Evolutionary conservation across 2,329 filamentous ascomycete genomes (phyloP).

Genomic region (Aspergillus ruber): DNA sequence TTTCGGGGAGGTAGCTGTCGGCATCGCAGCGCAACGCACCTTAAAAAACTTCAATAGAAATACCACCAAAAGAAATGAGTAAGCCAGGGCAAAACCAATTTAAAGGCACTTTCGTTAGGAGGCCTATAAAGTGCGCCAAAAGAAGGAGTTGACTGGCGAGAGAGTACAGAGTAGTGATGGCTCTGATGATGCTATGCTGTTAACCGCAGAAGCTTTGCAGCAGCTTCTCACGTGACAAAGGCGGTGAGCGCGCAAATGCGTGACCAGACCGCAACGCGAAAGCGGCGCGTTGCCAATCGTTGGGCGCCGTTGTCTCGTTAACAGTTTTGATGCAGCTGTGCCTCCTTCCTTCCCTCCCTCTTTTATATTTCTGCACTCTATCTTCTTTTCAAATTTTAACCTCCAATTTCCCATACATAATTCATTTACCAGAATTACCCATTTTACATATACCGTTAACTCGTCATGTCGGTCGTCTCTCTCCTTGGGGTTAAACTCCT

Average conservation of each 20-base stretch:
- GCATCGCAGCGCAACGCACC: background rate
- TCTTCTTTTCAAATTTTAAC: slow-evolving; percentile 2
- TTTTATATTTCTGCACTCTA: slow-evolving; percentile 9
- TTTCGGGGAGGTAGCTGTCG: background rate
- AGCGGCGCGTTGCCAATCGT: slow-evolving; percentile 20
- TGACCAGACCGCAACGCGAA: slow-evolving; percentile 16
- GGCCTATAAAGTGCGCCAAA: background rate
- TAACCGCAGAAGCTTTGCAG: slow-evolving; percentile 18
- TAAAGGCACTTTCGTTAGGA: background rate
- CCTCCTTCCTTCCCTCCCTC: slow-evolving; percentile 9
- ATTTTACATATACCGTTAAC: slow-evolving; percentile 6
- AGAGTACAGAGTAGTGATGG: slow-evolving; percentile 1
- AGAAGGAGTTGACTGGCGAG: background rate
- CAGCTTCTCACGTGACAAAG: slow-evolving; percentile 22
- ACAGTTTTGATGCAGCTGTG: slow-evolving; percentile 8
- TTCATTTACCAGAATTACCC: background rate
- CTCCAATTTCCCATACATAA: background rate
- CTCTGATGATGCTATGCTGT: slow-evolving; percentile 1
- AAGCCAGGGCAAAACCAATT: background rate
- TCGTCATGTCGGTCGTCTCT: slow-evolving; percentile 87
- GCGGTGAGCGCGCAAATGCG: slow-evolving; percentile 25
- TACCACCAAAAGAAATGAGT: background rate
- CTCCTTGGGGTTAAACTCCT: slow-evolving; percentile 90
- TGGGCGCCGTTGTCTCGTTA: slow-evolving; percentile 9
- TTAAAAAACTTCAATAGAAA: background rate